Evolutionary conservation across 176 grass and related monocot species (phyloP).

Genomic region (Aegilops sharonensis): DNA sequence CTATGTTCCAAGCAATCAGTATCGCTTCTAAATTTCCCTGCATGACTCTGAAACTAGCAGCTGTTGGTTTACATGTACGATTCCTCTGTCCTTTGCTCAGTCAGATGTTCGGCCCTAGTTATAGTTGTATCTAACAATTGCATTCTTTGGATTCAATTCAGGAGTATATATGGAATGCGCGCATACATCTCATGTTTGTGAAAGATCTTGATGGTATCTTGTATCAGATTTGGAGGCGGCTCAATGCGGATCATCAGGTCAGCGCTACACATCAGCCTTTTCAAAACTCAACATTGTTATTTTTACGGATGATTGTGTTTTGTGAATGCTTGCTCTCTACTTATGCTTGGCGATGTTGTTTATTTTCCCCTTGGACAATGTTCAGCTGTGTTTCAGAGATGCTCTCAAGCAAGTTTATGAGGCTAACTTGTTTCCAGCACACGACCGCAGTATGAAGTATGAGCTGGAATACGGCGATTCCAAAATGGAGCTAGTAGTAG

Average conservation of each 20-base stretch:
- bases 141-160: neutral
- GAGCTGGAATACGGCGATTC: neutral
- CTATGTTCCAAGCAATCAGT: neutral
- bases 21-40: neutral
- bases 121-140: neutral
- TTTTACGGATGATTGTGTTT: neutral
- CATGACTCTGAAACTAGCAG: too few species aligned
- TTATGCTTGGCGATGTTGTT: neutral
- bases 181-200: neutral
- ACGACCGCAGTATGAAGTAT: neutral
- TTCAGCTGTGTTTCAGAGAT: neutral
- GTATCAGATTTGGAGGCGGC: conserved; percentile 3
- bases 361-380: neutral
- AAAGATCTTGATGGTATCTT: conserved; percentile 10
- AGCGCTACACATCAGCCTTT: neutral
- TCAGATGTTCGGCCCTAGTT: neutral
- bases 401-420: neutral
- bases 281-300: neutral
- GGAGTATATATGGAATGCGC: neutral
- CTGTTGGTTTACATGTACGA: neutral
- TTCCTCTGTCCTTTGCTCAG: neutral
- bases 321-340: neutral
- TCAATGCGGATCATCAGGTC: conserved; percentile 13
- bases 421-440: neutral
- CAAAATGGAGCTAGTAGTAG: neutral